Evolutionary conservation across 2,329 filamentous ascomycete genomes (phyloP).

Genomic region (Fusarium continuum): DNA sequence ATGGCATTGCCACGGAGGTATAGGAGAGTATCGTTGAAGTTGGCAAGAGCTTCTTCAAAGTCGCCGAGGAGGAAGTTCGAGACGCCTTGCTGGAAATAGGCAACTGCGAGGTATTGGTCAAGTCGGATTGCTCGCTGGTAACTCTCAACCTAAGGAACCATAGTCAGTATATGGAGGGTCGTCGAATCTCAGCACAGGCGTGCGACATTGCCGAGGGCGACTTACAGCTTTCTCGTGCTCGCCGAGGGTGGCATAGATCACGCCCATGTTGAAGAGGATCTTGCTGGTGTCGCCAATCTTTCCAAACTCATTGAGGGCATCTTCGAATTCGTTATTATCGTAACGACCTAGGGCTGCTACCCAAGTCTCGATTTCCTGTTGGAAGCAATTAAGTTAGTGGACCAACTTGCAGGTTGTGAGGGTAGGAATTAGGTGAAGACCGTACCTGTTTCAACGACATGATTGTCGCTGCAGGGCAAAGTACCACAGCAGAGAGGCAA

Average conservation of each 20-base stretch:
- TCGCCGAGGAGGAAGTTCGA: constrained; percentile 97
- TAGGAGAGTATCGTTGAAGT: constrained; percentile 97
- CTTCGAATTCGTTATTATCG: constrained; percentile 97
- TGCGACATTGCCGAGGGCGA: constrained; percentile 29
- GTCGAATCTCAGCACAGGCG: background rate
- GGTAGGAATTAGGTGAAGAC: constrained; percentile 6
- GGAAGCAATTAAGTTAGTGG: constrained; percentile 25
- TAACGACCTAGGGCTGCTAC: constrained; percentile 89
- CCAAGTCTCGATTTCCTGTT: constrained; percentile 98
- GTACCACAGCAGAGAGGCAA: constrained; percentile 32
- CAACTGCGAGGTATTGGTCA: constrained; percentile 95
- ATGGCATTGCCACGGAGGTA: constrained; percentile 96
- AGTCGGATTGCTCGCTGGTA: constrained; percentile 91
- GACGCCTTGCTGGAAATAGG: constrained; percentile 98
- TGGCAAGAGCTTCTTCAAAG: constrained; percentile 95
- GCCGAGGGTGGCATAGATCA: constrained; percentile 95
- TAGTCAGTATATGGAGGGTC: constrained; percentile 28
- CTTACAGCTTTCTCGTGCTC: constrained; percentile 95
- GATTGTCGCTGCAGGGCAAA: constrained; percentile 43
- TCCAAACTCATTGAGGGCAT: constrained; percentile 83
- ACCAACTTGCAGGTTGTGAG: constrained; percentile 8
- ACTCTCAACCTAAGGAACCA: constrained; percentile 76
- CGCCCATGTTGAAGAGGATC: constrained; percentile 97
- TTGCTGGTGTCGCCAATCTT: constrained; percentile 94
- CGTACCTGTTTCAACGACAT: constrained; percentile 71